Evolutionary conservation across 192 early-diverging fungal genomes (phyloP), one percentile per base, ranked within the genome.

Genomic region (Entomortierella chlamydospora): DNA sequence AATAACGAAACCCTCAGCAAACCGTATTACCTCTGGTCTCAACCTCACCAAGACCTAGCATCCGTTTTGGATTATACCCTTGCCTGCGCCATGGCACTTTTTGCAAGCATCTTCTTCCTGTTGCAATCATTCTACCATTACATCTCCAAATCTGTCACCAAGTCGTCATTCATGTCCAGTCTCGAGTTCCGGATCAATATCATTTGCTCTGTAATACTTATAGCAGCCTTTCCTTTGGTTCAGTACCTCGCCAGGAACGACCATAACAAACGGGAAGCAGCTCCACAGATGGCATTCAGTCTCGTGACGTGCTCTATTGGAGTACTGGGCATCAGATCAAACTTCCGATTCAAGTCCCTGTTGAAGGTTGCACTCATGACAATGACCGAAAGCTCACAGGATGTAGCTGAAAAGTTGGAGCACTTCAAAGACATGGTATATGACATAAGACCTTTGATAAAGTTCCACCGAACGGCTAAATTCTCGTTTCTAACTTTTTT

Each of bases 361-460:
- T 53, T 70, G 29, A 60, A 42, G 25, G 65, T 51, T 25, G 67
- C 76, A 5, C 37, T 49, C 33, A 43, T 22, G 13, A 54, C 59
- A 11, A 33, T 57, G 56, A 79, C 60, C 28, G 76, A 79, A 42
- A 66, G 62, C 8, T 70, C 76, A n/a, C 10, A 53, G 11, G 52
- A 43, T 25, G 76, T 79, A 20, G 29, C 70, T 18, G 42, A 64
- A n/a, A 79, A 79, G 26, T 52, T 79, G 10, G 68, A 79, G 56
- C 70, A 79, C 50, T 79, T 79, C 31, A 70, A 66, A 37, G 76
- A 79, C 28, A 78, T 78, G 74, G 74, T 78, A 78, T 42, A 45
- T 34, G n/a, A n/a, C n/a, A n/a, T 6, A 22, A 49, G 25, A 26
- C 28, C 34, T 17, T 30, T 6, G 22, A 55, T 13, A 25, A 63